These are phyloP conservation scores for Cicer judaicum DNA, from an alignment of 306 rosid genomes.

Conservation along the genomic window DNA sequence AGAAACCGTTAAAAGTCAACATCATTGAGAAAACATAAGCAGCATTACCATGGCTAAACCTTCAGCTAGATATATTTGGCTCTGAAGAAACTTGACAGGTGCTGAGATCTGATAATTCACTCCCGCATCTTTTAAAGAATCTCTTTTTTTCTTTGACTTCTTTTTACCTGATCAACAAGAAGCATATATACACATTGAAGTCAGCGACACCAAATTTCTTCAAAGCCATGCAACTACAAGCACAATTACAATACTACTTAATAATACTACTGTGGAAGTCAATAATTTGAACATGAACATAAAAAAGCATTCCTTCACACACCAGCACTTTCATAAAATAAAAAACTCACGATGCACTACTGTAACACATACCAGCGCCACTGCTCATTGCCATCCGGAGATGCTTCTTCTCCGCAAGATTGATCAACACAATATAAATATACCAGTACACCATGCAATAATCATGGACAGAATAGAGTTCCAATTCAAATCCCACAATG, in stretches of 20 bases:
- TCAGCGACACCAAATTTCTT: slow-evolving; percentile 8
- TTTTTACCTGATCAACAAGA: slow-evolving; percentile 68
- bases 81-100: slow-evolving; percentile 82
- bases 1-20: slow-evolving; percentile 31
- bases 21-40: slow-evolving; percentile 39
- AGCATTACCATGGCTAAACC: slow-evolving; percentile 83
- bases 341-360: slow-evolving; percentile 28
- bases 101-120: slow-evolving; percentile 72
- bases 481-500: slow-evolving; percentile 88
- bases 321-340: slow-evolving; percentile 24
- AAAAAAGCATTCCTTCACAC: slow-evolving; percentile 17
- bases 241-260: slow-evolving; percentile 36
- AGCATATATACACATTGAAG: slow-evolving; percentile 31
- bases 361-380: slow-evolving; percentile 59
- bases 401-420: slow-evolving; percentile 82
- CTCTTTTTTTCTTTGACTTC: slow-evolving; percentile 81
- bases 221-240: slow-evolving; percentile 13
- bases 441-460: slow-evolving; percentile 99
- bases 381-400: slow-evolving; percentile 59
- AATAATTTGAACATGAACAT: slow-evolving; percentile 34
- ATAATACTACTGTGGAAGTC: slow-evolving; percentile 21
- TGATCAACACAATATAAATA: slow-evolving; percentile 71
- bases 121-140: slow-evolving; percentile 64
- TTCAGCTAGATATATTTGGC: slow-evolving; percentile 91
- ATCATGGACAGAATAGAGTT: slow-evolving; percentile 85